Base-by-base conservation (phyloP, 2,329 filamentous ascomycete species). In the Graphium sp. region DNA sequence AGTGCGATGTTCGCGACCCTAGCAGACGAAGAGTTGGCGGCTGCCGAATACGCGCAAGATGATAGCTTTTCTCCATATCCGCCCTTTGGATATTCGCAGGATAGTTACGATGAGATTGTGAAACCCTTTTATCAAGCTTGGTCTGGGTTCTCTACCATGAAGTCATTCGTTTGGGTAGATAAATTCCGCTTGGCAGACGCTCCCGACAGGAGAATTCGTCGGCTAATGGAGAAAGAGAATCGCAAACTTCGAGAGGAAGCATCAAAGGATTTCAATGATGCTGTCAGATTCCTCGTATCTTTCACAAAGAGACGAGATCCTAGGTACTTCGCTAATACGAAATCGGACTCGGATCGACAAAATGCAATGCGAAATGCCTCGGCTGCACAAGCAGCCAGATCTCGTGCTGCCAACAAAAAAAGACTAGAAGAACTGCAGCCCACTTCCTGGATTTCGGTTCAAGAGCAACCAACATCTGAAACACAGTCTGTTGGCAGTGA, bases 181-280 rank as follows among this genome's bases (percentile, higher is more conserved):
- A 66, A 71, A 35, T 89, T 91, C 52, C 67, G 78, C 28, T 62
- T 84, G 13, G 76, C 78, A 0, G 84, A 94, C 41, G 87, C 84
- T 2, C 83, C 84, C 2, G 87, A 98, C 51, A 73, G 89, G 28
- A 70, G 77, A 21, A 63, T 82, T 11, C 73, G 87, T 29, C 70
- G 89, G 18, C 44, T 82, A 22, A 92, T 95, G 74, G 89, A 95
- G 46, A 94, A 93, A 50, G 87, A 94, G 47, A 98, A 98, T 49
- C 80, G 74, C 40, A 79, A 78, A 37, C 53, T 77, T 15, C 69
- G 89, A 29, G 85, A 94, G 13, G 79, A 87, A 30, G 83, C 74
- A 3, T 69, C 79, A 8, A 70, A 77, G 32, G 81, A 93, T 38
- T 95, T 93, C 56, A 95, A 94, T 50, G 84, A 93, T 35, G 79